Evolutionary conservation across 768 basidiomycete genomes (phyloP).

Genomic region (Phylloporus rhodoxanthus): DNA sequence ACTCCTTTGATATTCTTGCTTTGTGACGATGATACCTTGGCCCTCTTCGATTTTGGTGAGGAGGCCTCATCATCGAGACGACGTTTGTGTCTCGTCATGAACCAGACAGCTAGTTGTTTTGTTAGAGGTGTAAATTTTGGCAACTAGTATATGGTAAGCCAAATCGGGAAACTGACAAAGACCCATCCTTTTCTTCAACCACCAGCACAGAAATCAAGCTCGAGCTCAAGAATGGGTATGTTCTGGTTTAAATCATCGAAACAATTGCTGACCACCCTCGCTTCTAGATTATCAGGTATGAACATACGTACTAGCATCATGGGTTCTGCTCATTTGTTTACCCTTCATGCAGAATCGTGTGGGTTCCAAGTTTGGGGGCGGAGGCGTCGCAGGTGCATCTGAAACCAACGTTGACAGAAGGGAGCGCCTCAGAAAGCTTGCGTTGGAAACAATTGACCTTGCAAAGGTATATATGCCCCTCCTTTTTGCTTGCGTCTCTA

Average conservation of each 20-base stretch:
- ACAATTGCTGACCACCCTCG: slow-evolving; percentile 6
- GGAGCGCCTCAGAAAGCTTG: slow-evolving; percentile 91
- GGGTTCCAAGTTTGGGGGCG: slow-evolving; percentile 92
- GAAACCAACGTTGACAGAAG: slow-evolving; percentile 94
- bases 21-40: slow-evolving; percentile 38
- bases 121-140: slow-evolving; percentile 13
- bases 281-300: slow-evolving; percentile 63
- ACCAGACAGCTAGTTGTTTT: background rate
- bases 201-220: background rate
- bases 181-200: background rate
- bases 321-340: background rate
- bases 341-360: slow-evolving; percentile 71
- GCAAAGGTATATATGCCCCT: slow-evolving; percentile 63
- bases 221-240: slow-evolving; percentile 29
- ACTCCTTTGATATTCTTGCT: slow-evolving; percentile 21
- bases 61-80: slow-evolving; percentile 48
- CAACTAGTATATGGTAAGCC: background rate
- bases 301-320: background rate
- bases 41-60: slow-evolving; percentile 54
- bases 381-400: slow-evolving; percentile 90
- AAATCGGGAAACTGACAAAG: slow-evolving; percentile 11
- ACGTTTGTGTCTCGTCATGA: slow-evolving; percentile 54
- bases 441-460: slow-evolving; percentile 94
- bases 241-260: background rate
- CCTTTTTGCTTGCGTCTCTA: slow-evolving; percentile 1